These are phyloP conservation scores for Penicillium sp. DNA, from an alignment of 2,329 filamentous ascomycete genomes.

Conservation along the genomic window DNA sequence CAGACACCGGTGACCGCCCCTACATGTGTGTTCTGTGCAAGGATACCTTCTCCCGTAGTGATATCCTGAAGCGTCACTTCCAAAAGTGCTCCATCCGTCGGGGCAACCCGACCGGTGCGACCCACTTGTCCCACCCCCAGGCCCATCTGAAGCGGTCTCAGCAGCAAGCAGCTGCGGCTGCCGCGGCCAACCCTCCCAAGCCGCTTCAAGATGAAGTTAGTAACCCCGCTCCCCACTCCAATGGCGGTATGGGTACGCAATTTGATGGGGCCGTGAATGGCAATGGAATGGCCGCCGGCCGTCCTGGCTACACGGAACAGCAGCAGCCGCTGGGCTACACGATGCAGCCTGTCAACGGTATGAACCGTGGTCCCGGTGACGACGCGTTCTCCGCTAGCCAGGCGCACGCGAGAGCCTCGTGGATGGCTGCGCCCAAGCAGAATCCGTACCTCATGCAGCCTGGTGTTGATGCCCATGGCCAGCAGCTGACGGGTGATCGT, in stretches of 20 bases:
- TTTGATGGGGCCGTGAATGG: constrained; percentile 45
- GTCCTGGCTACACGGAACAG: constrained; percentile 41
- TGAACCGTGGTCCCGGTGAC: constrained; percentile 40
- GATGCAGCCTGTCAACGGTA: constrained; percentile 42
- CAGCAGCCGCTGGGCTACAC: constrained; percentile 44
- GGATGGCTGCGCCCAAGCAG: constrained; percentile 46
- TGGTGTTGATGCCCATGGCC: constrained; percentile 40
- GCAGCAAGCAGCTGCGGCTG: constrained; percentile 28
- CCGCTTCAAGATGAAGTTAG: constrained; percentile 46
- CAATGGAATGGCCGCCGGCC: constrained; percentile 38
- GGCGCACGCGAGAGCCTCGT: constrained; percentile 39
- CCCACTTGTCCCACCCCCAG: constrained; percentile 88
- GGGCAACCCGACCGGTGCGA: constrained; percentile 91
- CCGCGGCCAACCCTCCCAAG: constrained; percentile 43
- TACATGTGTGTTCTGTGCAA: constrained; percentile 98
- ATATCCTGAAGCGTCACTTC: constrained; percentile 98
- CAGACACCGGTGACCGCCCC: constrained; percentile 90
- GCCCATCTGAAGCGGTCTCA: constrained; percentile 75
- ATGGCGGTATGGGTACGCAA: constrained; percentile 42
- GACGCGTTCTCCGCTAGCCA: constrained; percentile 37
- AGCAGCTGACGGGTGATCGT: constrained; percentile 46
- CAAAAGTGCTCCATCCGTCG: constrained; percentile 97
- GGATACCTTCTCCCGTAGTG: constrained; percentile 95
- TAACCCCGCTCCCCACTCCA: constrained; percentile 43
- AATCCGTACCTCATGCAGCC: constrained; percentile 44